Conservation (phyloP, 139 green algal genomes). For the Eudorina sp. region DNA sequence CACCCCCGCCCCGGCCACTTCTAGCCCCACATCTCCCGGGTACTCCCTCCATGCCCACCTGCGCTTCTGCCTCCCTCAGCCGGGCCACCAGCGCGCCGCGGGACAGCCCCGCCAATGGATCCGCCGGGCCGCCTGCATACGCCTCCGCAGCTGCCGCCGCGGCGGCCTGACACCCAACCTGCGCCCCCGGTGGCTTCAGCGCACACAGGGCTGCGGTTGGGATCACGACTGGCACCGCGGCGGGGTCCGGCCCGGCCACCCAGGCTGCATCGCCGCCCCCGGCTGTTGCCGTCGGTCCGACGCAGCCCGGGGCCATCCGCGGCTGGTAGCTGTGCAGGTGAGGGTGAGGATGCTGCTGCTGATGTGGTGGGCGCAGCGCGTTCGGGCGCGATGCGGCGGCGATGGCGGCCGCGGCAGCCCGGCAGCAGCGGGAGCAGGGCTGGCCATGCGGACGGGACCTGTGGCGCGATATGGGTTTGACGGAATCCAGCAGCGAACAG, state of each 20-base stretch:
- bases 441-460: no score
- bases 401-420: not conserved
- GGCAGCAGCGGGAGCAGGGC: slow-evolving; percentile 3
- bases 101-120: slow-evolving; percentile 6
- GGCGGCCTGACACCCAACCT: not conserved
- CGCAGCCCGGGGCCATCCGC: not conserved
- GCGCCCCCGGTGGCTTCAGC: not conserved
- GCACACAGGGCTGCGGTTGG: not conserved
- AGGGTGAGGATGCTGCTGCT: not conserved
- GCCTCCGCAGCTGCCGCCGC: not conserved
- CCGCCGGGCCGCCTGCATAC: not conserved
- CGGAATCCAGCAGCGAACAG: no score
- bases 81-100: slow-evolving; percentile 8
- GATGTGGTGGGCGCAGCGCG: not conserved
- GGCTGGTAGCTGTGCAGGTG: not conserved
- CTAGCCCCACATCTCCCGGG: no score
- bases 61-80: slow-evolving; percentile 4
- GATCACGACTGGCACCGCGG: not conserved
- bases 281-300: not conserved
- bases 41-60: no score
- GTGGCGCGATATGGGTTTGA: no score
- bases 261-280: not conserved
- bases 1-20: no score
- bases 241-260: not conserved
- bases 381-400: not conserved